These are phyloP conservation scores for Candida lessepsii DNA, from an alignment of 805 yeast species.

Conservation along the genomic window DNA sequence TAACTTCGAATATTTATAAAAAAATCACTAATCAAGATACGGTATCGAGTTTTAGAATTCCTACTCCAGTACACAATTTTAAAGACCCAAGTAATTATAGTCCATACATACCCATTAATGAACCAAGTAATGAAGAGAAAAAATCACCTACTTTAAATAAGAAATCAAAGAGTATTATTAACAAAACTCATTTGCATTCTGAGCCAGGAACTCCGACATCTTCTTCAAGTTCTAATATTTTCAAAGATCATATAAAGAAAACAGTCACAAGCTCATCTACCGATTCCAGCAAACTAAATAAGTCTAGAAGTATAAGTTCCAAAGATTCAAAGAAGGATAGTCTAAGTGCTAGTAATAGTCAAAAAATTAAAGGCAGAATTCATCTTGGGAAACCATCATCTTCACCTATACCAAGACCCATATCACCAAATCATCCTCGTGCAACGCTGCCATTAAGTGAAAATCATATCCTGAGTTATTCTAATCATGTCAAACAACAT, in stretches of 20 bases:
- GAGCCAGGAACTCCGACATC: slow-evolving; percentile 14
- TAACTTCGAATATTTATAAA: slow-evolving; percentile 25
- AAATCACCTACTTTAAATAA: slow-evolving; percentile 7
- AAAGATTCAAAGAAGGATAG: slow-evolving; percentile 13
- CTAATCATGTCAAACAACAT: slow-evolving; percentile 31
- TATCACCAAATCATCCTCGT: slow-evolving; percentile 9
- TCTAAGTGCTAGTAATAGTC: not conserved
- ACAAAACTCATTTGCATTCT: slow-evolving; percentile 10
- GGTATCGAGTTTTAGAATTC: slow-evolving; percentile 8
- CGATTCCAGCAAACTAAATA: slow-evolving; percentile 11
- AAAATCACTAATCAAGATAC: slow-evolving; percentile 10
- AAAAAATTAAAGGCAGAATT: slow-evolving; percentile 9
- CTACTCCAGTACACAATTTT: slow-evolving; percentile 11
- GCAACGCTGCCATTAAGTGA: slow-evolving; percentile 9
- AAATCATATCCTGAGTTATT: slow-evolving; percentile 22
- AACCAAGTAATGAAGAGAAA: slow-evolving; percentile 1
- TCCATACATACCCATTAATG: slow-evolving; percentile 13
- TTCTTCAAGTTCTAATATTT: slow-evolving; percentile 8
- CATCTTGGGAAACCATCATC: slow-evolving; percentile 2
- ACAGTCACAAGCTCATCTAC: slow-evolving; percentile 14
- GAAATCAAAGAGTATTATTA: slow-evolving; percentile 10
- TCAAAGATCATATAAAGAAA: slow-evolving; percentile 11
- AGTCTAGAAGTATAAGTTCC: slow-evolving; percentile 11
- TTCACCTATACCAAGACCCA: slow-evolving; percentile 1
- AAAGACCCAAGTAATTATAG: slow-evolving; percentile 13